phyloP scores from a whole-genome alignment of 768 basidiomycete species.

The Termitomyces sp. region DNA sequence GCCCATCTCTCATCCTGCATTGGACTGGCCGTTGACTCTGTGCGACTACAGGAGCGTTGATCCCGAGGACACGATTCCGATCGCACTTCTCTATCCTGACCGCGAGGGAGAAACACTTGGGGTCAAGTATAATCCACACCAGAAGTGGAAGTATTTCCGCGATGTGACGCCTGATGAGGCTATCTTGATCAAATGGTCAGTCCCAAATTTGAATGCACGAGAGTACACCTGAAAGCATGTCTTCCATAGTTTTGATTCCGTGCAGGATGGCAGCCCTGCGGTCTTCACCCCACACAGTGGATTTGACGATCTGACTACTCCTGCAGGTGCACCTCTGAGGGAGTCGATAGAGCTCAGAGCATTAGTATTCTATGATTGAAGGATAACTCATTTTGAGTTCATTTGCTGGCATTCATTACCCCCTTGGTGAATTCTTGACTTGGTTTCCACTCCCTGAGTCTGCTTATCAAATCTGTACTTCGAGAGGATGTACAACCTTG shows the following conservation, averaged over 20 bases:
- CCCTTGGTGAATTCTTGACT: background rate
- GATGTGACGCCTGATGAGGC: conserved; percentile 45
- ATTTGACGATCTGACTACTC: conserved; percentile 52
- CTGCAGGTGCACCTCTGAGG: conserved; percentile 41
- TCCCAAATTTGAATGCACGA: background rate
- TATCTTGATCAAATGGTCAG: conserved; percentile 50
- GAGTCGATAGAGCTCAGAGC: conserved; percentile 62
- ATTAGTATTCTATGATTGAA: conserved; percentile 60
- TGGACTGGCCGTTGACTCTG: conserved; percentile 47
- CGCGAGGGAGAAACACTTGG: conserved; percentile 48
- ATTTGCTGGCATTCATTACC: background rate
- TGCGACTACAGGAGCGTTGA: conserved; percentile 38
- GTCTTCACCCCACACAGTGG: conserved; percentile 61
- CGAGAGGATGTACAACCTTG: too few relatives aligned
- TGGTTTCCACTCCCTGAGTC: background rate
- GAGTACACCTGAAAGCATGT: background rate
- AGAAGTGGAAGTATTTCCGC: conserved; percentile 48
- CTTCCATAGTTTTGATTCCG: conserved; percentile 17
- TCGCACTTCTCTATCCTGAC: conserved; percentile 43
- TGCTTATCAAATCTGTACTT: background rate
- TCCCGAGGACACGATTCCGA: conserved; percentile 35
- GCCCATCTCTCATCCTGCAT: conserved; percentile 43
- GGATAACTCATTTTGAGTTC: background rate
- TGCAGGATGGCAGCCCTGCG: conserved; percentile 44
- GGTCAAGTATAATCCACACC: conserved; percentile 38